Conservation (phyloP, 257 asterid genomes). For the Sherardia arvensis region DNA sequence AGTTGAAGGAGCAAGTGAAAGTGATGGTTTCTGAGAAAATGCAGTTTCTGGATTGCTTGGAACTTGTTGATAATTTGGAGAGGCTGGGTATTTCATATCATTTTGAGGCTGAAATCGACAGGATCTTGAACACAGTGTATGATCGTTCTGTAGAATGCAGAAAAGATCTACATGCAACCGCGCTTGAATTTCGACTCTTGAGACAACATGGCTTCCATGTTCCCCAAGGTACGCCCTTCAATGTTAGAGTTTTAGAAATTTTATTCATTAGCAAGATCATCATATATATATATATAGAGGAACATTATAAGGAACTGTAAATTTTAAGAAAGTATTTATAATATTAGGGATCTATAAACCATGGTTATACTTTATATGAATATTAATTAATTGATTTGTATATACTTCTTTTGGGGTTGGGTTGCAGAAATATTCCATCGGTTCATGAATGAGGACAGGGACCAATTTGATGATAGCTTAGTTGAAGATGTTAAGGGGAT, state of each 20-base stretch:
- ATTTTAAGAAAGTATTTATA: no score
- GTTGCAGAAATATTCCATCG: conserved; percentile 16
- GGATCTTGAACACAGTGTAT: neutral
- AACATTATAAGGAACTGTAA: no score
- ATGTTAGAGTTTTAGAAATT: no score
- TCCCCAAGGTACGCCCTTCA: conserved; percentile 7
- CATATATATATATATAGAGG: no score
- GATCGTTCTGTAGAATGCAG: no score
- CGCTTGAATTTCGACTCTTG: conserved; percentile 18
- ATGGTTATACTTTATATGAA: no score
- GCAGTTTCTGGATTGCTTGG: conserved; percentile 1
- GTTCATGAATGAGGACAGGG: conserved; percentile 13
- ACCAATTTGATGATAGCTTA: conserved; percentile 8
- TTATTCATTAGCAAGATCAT: no score
- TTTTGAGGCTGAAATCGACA: conserved; percentile 7
- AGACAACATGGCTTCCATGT: conserved; percentile 17
- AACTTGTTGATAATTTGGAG: conserved; percentile 13
- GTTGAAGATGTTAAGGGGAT: conserved; percentile 17
- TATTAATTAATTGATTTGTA: no score
- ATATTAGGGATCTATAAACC: no score
- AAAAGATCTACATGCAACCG: neutral
- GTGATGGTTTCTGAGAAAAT: neutral
- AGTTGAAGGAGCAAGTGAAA: conserved; percentile 7
- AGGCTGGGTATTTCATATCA: conserved; percentile 13
- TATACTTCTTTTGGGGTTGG: no score